Evolutionary conservation across 257 asterid genomes (phyloP), one percentile per base, ranked within the genome.

Genomic region (Solanum ossicruentum): DNA sequence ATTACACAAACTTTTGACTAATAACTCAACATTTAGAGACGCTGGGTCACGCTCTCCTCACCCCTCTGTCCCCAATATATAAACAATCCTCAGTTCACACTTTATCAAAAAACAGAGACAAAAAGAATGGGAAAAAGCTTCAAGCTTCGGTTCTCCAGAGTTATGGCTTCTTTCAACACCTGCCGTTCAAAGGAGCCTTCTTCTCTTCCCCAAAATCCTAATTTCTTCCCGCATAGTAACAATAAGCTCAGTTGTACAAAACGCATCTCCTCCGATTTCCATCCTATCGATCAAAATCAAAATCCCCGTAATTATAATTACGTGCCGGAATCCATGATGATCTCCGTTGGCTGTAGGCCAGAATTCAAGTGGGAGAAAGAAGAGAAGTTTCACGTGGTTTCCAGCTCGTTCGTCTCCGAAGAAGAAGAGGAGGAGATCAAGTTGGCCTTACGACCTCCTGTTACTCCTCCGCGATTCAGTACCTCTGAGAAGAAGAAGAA

Each of bases 171-270:
- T 47, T 86, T 94, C 65, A 93, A 91, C 26, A 90, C 97, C 3
- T 94, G 98, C 92, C 93, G 96, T 84, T 93, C 98, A 41, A 94
- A 90, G 77, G 86, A 92, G 85, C 81, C 96, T 65, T 89, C 92
- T 84, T 54, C 52, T 67, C 93, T 93, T 85, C 95, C 98, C 0
- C 81, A 47, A 47, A 89, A 88, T 73, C 97, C 95, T 26, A 26
- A 77, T 41, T 85, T 86, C 88, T 60, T 90, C 43, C 80, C 39
- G 8, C 80, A 79, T 20, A 67, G 88, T 21, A 10, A 60, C 10
- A n/a, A 21, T 10, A 84, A 86, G 1, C 61, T 77, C 81, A 75
- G 57, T 69, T 32, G 57, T 69, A 41, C 85, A 52, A 80, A 86
- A 13, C 63, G 28, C 12, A 10, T 80, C 51, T 0, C 86, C 58